Conservation (phyloP, 83 land plant genomes). For the Picea mariana region DNA sequence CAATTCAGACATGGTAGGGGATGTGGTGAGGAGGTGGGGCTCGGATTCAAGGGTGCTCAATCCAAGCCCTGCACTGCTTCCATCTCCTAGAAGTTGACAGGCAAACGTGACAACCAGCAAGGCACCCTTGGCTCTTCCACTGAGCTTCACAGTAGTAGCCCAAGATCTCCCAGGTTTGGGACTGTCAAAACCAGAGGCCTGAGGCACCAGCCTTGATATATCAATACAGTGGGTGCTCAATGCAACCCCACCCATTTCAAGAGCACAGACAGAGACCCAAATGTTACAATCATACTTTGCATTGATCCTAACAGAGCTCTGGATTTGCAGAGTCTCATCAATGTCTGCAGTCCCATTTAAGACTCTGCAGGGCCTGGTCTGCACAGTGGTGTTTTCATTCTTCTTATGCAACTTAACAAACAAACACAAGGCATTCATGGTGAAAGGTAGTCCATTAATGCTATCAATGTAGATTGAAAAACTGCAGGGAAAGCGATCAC, state of each 20-base stretch:
- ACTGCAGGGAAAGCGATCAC: conserved; percentile 35
- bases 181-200: conserved; percentile 22
- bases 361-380: conserved; percentile 40
- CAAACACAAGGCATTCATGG: conserved; percentile 30
- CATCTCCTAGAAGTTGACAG: conserved; percentile 35
- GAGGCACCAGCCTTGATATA: conserved; percentile 33
- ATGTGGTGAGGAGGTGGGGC: conserved; percentile 21
- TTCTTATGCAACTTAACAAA: conserved; percentile 54
- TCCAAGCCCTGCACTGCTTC: conserved; percentile 1
- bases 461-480: conserved; percentile 67
- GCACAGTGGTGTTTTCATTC: conserved; percentile 33
- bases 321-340: conserved; percentile 54
- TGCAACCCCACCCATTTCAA: conserved; percentile 37
- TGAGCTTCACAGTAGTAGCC: conserved; percentile 46
- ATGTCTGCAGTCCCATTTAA: conserved; percentile 57
- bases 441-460: conserved; percentile 49
- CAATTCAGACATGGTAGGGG: conserved; percentile 13
- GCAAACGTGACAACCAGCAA: conserved; percentile 35
- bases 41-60: not conserved
- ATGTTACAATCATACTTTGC: conserved; percentile 50
- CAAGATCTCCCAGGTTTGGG: conserved; percentile 16
- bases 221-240: conserved; percentile 47
- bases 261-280: conserved; percentile 38
- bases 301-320: conserved; percentile 33
- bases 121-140: conserved; percentile 47